Evolutionary conservation across 768 basidiomycete species (phyloP), one percentile per base, ranked within the genome.

Genomic region (Leucocoprinus birnbaumii): DNA sequence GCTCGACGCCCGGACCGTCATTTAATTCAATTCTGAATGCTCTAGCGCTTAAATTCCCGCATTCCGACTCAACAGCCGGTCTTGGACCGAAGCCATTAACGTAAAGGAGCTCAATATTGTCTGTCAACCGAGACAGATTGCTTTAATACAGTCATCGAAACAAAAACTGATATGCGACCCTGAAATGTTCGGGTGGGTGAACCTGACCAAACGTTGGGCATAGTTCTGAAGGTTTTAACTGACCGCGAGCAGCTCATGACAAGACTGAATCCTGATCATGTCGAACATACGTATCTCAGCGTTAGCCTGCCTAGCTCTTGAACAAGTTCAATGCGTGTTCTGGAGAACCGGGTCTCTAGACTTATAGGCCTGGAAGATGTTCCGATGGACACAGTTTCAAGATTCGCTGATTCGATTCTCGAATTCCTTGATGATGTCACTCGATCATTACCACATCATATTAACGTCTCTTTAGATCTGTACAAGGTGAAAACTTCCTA

Each of bases 21-120:
- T 38, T 14, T n/a, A n/a, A 41, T 41, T 41, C 40, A 6, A 16
- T n/a, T n/a, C n/a, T n/a, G n/a, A n/a, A n/a, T n/a, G 18, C 40
- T 16, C 6, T 16, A 14, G 18, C 4, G 3, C 6, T 19, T 14
- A 8, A 5, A 3, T 16, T 41, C 40, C 13, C 5, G 5, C 40
- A 41, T 14, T 19, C 13, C 13, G 40, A 14, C 18, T 43, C n/a
- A 46, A 47, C 34, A 46, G 52, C 52, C 52, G 44, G n/a, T 14
- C 24, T 46, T 18, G 52, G 16, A 24, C 52, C 52, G 44, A 53
- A 11, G 35, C 16, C 35, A 9, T 11, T 44, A 53, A 45, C 42
- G 51, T 53, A 53, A 43, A 31, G 40, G 14, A 19, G 40, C 19
- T 35, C 34, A 31, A 53, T 44, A 53, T 51, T 41, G 11, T 7